Base-by-base conservation (phyloP, 2,329 filamentous ascomycete species). In the Didymella segeticola region DNA sequence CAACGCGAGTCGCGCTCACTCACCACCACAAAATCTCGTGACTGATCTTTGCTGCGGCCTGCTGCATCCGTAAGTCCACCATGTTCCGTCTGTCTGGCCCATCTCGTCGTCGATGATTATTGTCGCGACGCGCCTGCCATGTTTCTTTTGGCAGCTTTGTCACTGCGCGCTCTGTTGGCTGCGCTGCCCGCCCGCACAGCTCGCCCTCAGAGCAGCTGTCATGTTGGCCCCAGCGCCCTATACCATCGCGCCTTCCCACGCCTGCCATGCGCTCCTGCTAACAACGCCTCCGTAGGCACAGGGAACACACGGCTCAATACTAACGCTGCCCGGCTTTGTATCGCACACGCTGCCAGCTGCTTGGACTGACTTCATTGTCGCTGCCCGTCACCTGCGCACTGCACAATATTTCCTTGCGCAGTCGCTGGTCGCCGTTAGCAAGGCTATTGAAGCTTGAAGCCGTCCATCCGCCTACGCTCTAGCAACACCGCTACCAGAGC, bases 1-100 rank as follows among this genome's bases (percentile, higher is more conserved):
- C 62, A 66, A 56, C 60, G 62, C 62, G 58, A 61, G 57, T 60
- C 59, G 51, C 58, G 41, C 58, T 56, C 57, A n/a, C 58, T 62
- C 63, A 66, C 59, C 60, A 67, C 65, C 62, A 57, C 50, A 61
- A 61, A 66, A 70, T 69, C 70, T 68, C 71, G 71, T 73, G 71
- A 74, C 68, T 62, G 55, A 53, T 45, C 26, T 56, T 58, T 39
- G 54, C 69, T 71, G 71, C 71, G 69, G 68, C 59, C 68, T 56
- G 50, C 54, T 54, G 53, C 62, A 63, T 70, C 64, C 64, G 71
- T 74, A 73, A 70, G 71, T 70, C 52, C 59, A 61, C 57, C 61
- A 49, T 22, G 39, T 34, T 34, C 45, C 45, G 31, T 49, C 33
- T 49, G 36, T 54, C 23, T 31, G 46, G 37, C 41, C 46, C 43